Conservation (phyloP, 1,284 basidiomycete species). For the Amylostereum areolatum region DNA sequence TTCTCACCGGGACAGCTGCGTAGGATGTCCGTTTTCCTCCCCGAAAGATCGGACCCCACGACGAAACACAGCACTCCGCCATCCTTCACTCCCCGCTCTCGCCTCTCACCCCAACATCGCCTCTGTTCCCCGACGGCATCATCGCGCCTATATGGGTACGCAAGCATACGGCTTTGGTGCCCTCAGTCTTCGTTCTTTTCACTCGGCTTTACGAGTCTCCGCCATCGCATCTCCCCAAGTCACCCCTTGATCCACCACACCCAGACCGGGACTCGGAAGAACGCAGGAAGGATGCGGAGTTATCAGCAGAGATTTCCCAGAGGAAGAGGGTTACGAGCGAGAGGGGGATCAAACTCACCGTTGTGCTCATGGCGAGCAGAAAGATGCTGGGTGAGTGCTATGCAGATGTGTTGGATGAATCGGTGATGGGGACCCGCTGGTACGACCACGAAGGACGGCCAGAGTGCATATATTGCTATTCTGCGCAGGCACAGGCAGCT, state of each 20-base stretch:
- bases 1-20: no score
- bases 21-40: constrained; percentile 79
- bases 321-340: constrained; percentile 78
- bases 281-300: constrained; percentile 62
- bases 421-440: no score
- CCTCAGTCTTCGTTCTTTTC: constrained; percentile 90
- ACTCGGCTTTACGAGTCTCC: constrained; percentile 72
- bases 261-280: constrained; percentile 59
- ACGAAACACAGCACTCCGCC: constrained; percentile 42
- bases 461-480: no score
- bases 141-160: constrained; percentile 97
- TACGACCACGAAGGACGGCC: no score
- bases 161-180: constrained; percentile 88
- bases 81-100: constrained; percentile 81
- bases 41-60: constrained; percentile 63
- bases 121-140: constrained; percentile 89
- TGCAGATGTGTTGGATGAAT: no score
- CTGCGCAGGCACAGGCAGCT: no score
- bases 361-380: constrained; percentile 87
- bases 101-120: constrained; percentile 82
- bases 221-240: constrained; percentile 28
- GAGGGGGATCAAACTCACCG: constrained; percentile 88
- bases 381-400: constrained; percentile 65
- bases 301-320: constrained; percentile 73
- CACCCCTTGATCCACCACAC: constrained; percentile 50